phyloP scores from a whole-genome alignment of 1,284 basidiomycete species.

The Trichosporon sp. region DNA sequence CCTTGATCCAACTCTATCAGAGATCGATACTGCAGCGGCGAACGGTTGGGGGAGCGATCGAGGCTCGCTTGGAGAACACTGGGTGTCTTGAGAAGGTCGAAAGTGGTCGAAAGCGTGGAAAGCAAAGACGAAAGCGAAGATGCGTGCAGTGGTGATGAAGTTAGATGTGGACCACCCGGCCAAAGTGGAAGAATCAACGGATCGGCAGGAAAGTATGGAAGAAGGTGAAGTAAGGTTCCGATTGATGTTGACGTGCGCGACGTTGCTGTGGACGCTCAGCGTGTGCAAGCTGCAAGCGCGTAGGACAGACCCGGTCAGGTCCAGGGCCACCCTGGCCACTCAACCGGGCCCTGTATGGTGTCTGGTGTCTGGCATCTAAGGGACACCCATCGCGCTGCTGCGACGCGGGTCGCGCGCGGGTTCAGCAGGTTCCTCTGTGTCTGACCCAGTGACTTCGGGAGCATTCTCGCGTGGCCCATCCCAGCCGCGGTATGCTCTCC shows the following conservation, averaged over 20 bases:
- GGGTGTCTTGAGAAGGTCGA: too few species aligned
- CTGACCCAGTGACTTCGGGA: neutral
- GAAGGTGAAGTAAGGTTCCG: conserved; percentile 6
- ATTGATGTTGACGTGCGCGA: neutral
- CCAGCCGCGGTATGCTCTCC: neutral
- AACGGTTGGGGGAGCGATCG: too few species aligned
- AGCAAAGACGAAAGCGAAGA: too few species aligned
- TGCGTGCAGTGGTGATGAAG: too few species aligned
- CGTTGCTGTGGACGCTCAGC: neutral
- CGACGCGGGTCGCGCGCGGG: neutral
- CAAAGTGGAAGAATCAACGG: neutral
- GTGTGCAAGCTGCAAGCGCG: too few species aligned
- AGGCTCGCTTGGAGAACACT: too few species aligned
- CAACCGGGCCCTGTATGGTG: neutral
- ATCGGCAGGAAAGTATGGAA: neutral
- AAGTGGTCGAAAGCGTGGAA: too few species aligned
- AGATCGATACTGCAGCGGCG: too few species aligned
- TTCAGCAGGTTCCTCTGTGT: neutral
- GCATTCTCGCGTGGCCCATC: neutral
- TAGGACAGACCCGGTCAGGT: neutral
- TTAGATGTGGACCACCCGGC: too few species aligned
- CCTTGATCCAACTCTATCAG: neutral
- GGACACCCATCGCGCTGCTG: neutral
- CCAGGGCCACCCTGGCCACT: neutral
- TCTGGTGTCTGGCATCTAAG: neutral